These are phyloP conservation scores for Cyberlindnera maritima DNA, from an alignment of 805 yeast species.

Conservation along the genomic window DNA sequence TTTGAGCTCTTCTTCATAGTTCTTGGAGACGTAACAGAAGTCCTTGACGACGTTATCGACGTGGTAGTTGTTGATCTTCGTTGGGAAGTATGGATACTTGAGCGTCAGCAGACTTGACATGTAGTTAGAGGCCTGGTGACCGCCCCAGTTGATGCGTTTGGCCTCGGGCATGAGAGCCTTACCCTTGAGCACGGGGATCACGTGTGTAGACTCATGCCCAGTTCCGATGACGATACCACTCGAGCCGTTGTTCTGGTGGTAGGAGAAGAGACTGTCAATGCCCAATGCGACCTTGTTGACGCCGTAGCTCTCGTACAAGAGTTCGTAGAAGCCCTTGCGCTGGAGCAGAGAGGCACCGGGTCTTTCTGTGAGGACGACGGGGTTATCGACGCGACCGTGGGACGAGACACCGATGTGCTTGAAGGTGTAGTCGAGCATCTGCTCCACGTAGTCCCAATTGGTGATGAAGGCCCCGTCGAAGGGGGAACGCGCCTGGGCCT, in stretches of 20 bases:
- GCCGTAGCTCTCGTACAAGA: constrained; percentile 79
- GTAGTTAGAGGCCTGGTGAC: constrained; percentile 65
- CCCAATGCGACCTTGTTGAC: constrained; percentile 79
- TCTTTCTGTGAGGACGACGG: constrained; percentile 77
- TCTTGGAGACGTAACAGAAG: constrained; percentile 70
- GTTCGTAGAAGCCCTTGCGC: constrained; percentile 71
- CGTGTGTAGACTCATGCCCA: constrained; percentile 78
- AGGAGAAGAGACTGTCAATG: constrained; percentile 78
- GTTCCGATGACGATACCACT: constrained; percentile 78
- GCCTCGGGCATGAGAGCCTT: constrained; percentile 61
- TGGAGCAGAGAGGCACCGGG: constrained; percentile 70
- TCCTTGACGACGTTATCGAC: constrained; percentile 67
- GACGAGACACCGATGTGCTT: constrained; percentile 69
- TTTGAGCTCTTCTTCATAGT: constrained; percentile 64
- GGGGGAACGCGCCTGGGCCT: constrained; percentile 70
- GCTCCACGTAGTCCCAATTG: constrained; percentile 91
- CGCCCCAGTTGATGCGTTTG: constrained; percentile 92
- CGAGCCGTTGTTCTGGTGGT: constrained; percentile 53
- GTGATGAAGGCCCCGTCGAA: constrained; percentile 84
- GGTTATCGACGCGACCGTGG: constrained; percentile 60
- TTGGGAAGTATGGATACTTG: constrained; percentile 91
- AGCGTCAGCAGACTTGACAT: constrained; percentile 61
- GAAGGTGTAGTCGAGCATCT: constrained; percentile 78
- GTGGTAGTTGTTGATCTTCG: constrained; percentile 61
- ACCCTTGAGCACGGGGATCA: constrained; percentile 80